Percentiles rank a stretch among this genome's conserved stretches.
These are phyloP conservation scores for Yarrowia yakushimensis DNA, from an alignment of 805 yeast species.

Conservation along the genomic window DNA sequence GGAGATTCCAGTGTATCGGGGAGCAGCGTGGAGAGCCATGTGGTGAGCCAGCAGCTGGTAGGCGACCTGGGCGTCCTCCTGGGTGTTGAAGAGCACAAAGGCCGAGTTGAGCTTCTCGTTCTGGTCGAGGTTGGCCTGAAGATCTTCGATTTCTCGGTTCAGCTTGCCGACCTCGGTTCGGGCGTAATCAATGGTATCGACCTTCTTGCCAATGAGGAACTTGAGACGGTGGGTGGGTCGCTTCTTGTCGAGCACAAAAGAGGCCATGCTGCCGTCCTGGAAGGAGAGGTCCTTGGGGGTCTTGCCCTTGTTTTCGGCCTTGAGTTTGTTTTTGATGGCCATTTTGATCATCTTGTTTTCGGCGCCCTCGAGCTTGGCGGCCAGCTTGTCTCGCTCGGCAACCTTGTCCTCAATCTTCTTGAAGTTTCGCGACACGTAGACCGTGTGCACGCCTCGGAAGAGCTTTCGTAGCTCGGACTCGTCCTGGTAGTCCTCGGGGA, in stretches of 20 bases:
- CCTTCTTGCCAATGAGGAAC: slow-evolving; percentile 74
- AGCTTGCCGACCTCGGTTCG: slow-evolving; percentile 63
- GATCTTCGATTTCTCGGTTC: slow-evolving; percentile 58
- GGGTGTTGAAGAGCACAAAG: slow-evolving; percentile 76
- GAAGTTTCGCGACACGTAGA: slow-evolving; percentile 73
- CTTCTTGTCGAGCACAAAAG: slow-evolving; percentile 65
- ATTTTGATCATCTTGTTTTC: slow-evolving; percentile 53
- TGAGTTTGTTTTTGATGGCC: slow-evolving; percentile 61
- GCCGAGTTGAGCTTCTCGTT: slow-evolving; percentile 75
- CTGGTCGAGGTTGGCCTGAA: slow-evolving; percentile 53
- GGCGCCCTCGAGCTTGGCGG: slow-evolving; percentile 62
- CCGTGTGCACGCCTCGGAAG: slow-evolving; percentile 76
- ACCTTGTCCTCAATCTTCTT: slow-evolving; percentile 54
- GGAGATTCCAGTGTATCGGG: slow-evolving; percentile 55
- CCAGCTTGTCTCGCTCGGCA: slow-evolving; percentile 56
- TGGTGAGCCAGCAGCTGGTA: slow-evolving; percentile 65
- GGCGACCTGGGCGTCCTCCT: slow-evolving; percentile 83
- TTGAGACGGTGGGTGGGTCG: slow-evolving; percentile 78
- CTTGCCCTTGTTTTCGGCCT: slow-evolving; percentile 59
- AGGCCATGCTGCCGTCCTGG: slow-evolving; percentile 28
- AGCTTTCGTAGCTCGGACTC: slow-evolving; percentile 69
- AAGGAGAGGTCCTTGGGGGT: slow-evolving; percentile 29
- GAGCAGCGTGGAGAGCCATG: slow-evolving; percentile 45
- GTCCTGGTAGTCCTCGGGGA: slow-evolving; percentile 68
- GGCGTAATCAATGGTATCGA: slow-evolving; percentile 74